Conservation (phyloP, 1,139 yeast genomes). For the Blastobotrys capitulatus region DNA sequence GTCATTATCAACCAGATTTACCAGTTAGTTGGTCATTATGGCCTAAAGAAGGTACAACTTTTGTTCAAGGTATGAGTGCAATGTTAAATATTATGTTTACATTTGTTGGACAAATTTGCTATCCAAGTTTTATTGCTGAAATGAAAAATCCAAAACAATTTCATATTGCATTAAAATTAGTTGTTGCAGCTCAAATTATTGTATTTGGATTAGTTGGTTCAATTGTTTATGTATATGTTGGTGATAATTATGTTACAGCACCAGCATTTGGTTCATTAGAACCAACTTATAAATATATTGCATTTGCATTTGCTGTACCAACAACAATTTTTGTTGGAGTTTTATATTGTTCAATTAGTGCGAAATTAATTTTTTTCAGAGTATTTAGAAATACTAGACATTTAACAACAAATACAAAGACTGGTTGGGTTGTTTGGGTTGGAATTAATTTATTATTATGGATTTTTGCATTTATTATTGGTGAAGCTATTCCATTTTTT, state of each 20-base stretch:
- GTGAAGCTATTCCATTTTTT: conserved; percentile 61
- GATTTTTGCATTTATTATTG: conserved; percentile 52
- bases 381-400: conserved; percentile 42
- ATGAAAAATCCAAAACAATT: conserved; percentile 56
- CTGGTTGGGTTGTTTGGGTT: conserved; percentile 52
- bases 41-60: conserved; percentile 48
- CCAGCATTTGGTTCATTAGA: conserved; percentile 55
- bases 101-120: conserved; percentile 58
- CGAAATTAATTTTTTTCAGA: conserved; percentile 45
- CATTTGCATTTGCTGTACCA: conserved; percentile 56
- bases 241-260: conserved; percentile 48
- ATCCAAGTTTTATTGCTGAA: conserved; percentile 56
- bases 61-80: conserved; percentile 53
- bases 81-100: conserved; percentile 55
- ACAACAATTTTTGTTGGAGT: conserved; percentile 54
- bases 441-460: conserved; percentile 42
- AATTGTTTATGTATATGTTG: conserved; percentile 53
- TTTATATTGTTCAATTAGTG: conserved; percentile 49
- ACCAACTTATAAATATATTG: conserved; percentile 45
- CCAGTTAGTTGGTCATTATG: conserved; percentile 44
- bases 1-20: conserved; percentile 34
- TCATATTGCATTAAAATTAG: conserved; percentile 50
- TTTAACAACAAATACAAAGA: conserved; percentile 43
- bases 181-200: conserved; percentile 46
- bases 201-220: conserved; percentile 51